A percentile compares a stretch with the other conserved stretches of the same genome.
Evolutionary conservation across 140 eudicot species (phyloP).

Genomic region (Erigeron philadelphicus): DNA sequence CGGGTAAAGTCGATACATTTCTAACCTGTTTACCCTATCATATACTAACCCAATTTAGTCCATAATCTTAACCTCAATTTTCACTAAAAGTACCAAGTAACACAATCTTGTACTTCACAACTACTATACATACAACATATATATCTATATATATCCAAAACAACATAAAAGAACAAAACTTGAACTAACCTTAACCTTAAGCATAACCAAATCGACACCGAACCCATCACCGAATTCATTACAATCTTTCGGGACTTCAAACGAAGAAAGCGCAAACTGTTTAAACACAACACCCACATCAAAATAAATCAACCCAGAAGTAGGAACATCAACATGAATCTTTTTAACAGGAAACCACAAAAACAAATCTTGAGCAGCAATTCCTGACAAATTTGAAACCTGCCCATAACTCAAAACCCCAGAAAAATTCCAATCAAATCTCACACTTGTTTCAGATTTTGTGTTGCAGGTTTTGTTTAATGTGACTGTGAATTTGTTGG

Average conservation of each 20-base stretch:
- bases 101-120: conserved; percentile 6
- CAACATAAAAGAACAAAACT: neutral
- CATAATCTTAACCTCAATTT: neutral
- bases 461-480: conserved; percentile 50
- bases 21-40: too few species aligned
- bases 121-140: neutral
- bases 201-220: conserved; percentile 7
- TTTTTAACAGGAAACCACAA: conserved; percentile 80
- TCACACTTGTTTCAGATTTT: conserved; percentile 57
- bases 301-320: conserved; percentile 64
- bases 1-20: too few species aligned
- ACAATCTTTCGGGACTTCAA: conserved; percentile 57
- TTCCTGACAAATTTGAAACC: conserved; percentile 49
- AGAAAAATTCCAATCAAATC: conserved; percentile 48
- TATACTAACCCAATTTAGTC: neutral
- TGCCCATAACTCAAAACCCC: conserved; percentile 46
- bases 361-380: conserved; percentile 69
- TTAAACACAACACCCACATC: conserved; percentile 78
- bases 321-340: conserved; percentile 67
- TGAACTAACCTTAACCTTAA: conserved; percentile 27
- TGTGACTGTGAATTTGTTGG: conserved; percentile 45
- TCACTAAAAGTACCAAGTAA: neutral
- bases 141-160: neutral
- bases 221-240: conserved; percentile 12
- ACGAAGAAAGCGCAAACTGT: conserved; percentile 61